Evolutionary conservation across 2,329 filamentous ascomycete species (phyloP).

Genomic region (Lecanicillium sp.): DNA sequence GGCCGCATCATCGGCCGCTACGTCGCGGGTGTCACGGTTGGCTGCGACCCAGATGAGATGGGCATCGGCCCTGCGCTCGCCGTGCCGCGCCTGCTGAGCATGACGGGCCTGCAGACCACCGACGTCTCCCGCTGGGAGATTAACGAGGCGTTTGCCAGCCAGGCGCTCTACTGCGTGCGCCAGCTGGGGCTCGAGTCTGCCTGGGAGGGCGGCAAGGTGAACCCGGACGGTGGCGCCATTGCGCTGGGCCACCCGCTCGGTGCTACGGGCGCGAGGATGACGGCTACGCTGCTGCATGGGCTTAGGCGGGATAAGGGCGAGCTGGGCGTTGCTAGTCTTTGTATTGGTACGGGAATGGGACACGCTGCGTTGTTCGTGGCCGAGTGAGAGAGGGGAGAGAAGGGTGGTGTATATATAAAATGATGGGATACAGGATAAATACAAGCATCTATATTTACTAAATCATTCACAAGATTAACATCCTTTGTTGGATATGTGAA

Average conservation of each 20-base stretch:
- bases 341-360: conserved; percentile 75
- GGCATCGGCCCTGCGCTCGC: conserved; percentile 81
- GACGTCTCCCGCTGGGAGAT: conserved; percentile 88
- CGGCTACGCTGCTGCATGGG: conserved; percentile 62
- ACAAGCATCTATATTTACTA: no score
- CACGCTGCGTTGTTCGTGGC: conserved; percentile 62
- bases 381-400: conserved; percentile 44
- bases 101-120: conserved; percentile 54
- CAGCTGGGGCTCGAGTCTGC: conserved; percentile 57
- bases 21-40: conserved; percentile 66
- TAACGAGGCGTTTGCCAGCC: conserved; percentile 72
- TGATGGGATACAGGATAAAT: background rate
- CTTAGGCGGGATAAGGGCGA: conserved; percentile 62
- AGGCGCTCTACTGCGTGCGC: conserved; percentile 63
- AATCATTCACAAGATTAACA: no score
- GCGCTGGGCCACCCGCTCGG: conserved; percentile 89
- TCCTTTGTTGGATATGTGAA: no score
- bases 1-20: conserved; percentile 73
- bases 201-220: conserved; percentile 63
- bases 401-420: conserved; percentile 34
- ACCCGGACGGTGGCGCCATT: conserved; percentile 89
- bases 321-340: conserved; percentile 87
- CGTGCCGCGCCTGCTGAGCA: conserved; percentile 71
- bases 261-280: conserved; percentile 76
- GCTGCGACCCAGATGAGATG: conserved; percentile 88